Conservation (phyloP, 129 eudicot species). For the Pulicaria dysenterica region DNA sequence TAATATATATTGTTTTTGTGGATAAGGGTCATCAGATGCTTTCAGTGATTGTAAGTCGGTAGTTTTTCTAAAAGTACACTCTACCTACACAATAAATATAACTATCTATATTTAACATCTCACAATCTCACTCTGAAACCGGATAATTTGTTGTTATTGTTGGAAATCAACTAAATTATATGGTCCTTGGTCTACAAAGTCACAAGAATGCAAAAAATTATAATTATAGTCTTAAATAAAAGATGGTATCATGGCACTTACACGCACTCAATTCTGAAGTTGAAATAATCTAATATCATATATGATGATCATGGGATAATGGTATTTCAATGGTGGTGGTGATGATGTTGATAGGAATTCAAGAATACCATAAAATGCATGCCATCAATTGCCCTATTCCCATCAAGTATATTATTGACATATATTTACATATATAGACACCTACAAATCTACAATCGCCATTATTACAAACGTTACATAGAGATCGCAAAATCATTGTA, state of each 20-base stretch:
- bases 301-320: constrained; percentile 36
- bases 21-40: too few relatives aligned
- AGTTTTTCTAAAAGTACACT: too few relatives aligned
- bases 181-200: neutral
- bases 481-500: too few relatives aligned
- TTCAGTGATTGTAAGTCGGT: too few relatives aligned
- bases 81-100: too few relatives aligned
- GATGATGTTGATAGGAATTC: constrained; percentile 35
- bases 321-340: constrained; percentile 39
- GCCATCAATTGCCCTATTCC: constrained; percentile 37
- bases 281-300: constrained; percentile 27
- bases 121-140: too few relatives aligned
- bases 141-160: too few relatives aligned
- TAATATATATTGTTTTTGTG: too few relatives aligned
- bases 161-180: too few relatives aligned
- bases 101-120: too few relatives aligned
- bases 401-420: constrained; percentile 40
- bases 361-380: constrained; percentile 33
- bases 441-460: constrained; percentile 36
- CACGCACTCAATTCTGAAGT: constrained; percentile 34
- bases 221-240: neutral
- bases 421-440: neutral
- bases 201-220: neutral
- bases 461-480: neutral
- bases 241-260: constrained; percentile 31